Conservation (phyloP, 2,329 filamentous ascomycete species). For the Rutstroemia sp. region DNA sequence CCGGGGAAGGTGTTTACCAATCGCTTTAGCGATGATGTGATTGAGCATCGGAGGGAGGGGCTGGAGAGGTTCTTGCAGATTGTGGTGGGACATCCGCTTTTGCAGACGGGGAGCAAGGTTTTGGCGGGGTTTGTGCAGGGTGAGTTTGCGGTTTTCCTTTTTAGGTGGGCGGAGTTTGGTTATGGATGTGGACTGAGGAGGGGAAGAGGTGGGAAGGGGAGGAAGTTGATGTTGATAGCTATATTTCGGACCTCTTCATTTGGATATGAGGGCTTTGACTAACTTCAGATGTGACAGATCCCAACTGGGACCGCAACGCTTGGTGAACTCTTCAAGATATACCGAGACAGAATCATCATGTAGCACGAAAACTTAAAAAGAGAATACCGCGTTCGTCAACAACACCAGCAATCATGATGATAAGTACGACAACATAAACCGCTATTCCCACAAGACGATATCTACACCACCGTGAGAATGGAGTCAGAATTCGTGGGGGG, state of each 20-base stretch:
- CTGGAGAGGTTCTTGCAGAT: constrained; percentile 96
- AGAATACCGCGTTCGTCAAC: constrained; percentile 25
- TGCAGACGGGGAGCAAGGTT: constrained; percentile 97
- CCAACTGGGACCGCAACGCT: constrained; percentile 85
- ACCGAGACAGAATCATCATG: constrained; percentile 20
- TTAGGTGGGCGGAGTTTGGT: no score
- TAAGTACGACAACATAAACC: background rate
- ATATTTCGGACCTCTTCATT: no score
- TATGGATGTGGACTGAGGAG: background rate
- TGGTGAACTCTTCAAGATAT: constrained; percentile 50
- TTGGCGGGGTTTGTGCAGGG: constrained; percentile 95
- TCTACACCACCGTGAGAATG: background rate
- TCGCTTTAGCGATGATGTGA: constrained; percentile 95
- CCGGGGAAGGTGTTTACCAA: constrained; percentile 98
- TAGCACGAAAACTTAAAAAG: constrained; percentile 39
- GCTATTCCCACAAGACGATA: background rate
- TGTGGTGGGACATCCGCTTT: constrained; percentile 87
- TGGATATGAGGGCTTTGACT: background rate
- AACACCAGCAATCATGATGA: background rate
- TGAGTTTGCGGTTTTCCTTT: constrained; percentile 36
- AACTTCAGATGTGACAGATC: constrained; percentile 44
- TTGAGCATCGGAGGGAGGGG: constrained; percentile 85
- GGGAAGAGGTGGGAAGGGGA: background rate
- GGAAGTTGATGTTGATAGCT: no score
- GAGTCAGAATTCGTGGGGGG: background rate